phyloP scores from a whole-genome alignment of 352 stramenopile genomes.

The Pythium graminicola region DNA sequence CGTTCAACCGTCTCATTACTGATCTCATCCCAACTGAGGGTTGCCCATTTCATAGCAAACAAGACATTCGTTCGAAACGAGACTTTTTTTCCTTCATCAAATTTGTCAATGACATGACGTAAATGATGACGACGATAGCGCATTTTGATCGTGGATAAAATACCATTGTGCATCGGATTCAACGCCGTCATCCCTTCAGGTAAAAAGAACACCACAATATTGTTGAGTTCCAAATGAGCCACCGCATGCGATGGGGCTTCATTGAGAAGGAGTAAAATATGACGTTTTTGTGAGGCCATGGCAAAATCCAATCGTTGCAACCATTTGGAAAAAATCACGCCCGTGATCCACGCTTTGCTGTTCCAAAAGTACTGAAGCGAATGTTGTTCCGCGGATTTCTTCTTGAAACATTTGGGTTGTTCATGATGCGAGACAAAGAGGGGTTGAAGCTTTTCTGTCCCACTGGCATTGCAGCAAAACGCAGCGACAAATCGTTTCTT shows the following conservation, averaged over 20 bases:
- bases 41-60: conserved; percentile 76
- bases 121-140: conserved; percentile 68
- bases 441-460: conserved; percentile 68
- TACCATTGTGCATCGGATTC: conserved; percentile 56
- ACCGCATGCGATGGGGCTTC: conserved; percentile 72
- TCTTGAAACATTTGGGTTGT: conserved; percentile 68
- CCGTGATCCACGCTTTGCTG: conserved; percentile 77
- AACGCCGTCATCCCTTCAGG: conserved; percentile 43
- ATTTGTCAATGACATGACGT: conserved; percentile 53
- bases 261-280: conserved; percentile 73
- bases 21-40: conserved; percentile 64
- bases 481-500: conserved; percentile 72
- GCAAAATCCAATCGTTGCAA: conserved; percentile 72
- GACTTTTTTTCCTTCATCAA: conserved; percentile 35
- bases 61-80: conserved; percentile 64
- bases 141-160: conserved; percentile 67
- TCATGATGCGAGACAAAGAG: conserved; percentile 78
- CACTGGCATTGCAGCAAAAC: conserved; percentile 60
- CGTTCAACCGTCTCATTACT: conserved; percentile 59
- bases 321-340: conserved; percentile 79
- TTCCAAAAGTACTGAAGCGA: conserved; percentile 82
- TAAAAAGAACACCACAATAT: conserved; percentile 65
- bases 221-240: conserved; percentile 65
- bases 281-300: conserved; percentile 70
- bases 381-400: conserved; percentile 71